A percentile compares a stretch with the other conserved stretches of the same genome.
These are phyloP conservation scores for Eucalyptus polybractea DNA, from an alignment of 345 rosid species.

Conservation along the genomic window DNA sequence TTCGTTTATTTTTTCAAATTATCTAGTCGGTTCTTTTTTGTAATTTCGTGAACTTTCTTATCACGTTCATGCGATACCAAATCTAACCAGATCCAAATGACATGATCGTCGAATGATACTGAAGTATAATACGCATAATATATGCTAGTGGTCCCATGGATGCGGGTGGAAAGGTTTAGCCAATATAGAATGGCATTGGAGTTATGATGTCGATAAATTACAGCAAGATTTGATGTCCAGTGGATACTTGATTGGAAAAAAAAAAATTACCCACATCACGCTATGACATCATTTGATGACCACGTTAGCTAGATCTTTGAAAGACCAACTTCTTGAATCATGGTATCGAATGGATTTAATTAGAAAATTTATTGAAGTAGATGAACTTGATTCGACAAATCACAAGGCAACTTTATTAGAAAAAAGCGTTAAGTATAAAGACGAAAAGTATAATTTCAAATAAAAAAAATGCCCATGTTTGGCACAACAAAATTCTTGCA, in stretches of 20 bases:
- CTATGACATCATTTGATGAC: not conserved
- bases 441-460: no score
- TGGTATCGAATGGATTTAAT: not conserved
- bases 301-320: not conserved
- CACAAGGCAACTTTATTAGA: no score
- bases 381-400: no score
- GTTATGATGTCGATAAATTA: not conserved
- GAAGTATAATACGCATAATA: not conserved
- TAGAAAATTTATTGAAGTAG: no score
- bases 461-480: no score
- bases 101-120: not conserved
- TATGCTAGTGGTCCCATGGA: fast-evolving
- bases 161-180: not conserved
- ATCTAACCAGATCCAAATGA: not conserved
- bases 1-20: no score
- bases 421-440: not conserved
- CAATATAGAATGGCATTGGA: not conserved
- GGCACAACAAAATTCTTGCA: no score
- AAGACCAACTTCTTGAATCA: not conserved
- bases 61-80: not conserved
- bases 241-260: not conserved
- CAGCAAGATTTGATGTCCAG: not conserved
- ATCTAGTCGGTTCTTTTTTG: not conserved
- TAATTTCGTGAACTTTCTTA: fast-evolving
- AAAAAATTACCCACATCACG: not conserved